Evolutionary conservation across 2,329 filamentous ascomycete species (phyloP), one percentile per base, ranked within the genome.

Genomic region (Penicillium sp.): DNA sequence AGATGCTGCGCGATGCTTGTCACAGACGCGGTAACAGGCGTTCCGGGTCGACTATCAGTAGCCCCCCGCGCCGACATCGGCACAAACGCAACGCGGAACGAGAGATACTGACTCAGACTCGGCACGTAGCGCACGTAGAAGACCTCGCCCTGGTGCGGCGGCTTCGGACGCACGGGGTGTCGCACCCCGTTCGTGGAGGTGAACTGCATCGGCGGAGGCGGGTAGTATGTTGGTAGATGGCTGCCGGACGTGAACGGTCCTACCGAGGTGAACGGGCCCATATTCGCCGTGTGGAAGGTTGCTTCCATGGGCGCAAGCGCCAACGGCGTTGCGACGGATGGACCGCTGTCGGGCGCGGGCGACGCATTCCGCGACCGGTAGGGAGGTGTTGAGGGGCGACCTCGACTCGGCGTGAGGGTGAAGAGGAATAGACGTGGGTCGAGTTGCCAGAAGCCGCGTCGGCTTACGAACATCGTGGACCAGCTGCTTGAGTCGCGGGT

Each of bases 121-220:
- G 91, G 91, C 17, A 97, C 81, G 72, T 89, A 96, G 53, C 94
- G 89, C 0, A 87, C 89, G 73, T 99, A 99, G 68, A 99, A 93
- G 0, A 90, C 86, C 68, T 97, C 91, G 15, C 92, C 92, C 81
- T 96, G 92, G 3, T 90, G 87, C 1, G 92, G 91, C 0, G 93
- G 92, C 71, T 96, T 96, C 1, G 91, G 89, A 0, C 94, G 86
- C 42, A 96, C 79, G 0, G 94, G 94, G 70, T 99, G 94, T 0
- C 92, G 88, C 45, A 93, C 80, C 58, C 88, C 84, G 70, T 91
- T 86, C 2, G 90, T 93, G 61, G 89, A 86, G 4, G 84, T 88
- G 72, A 93, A 97, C 65, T 93, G 90, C 9, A 91, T 78, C 1
- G 94, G 91, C 2, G 89, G 81, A 0, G 93, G 92, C 2, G 93